A percentile compares a stretch with the other conserved stretches of the same genome.
Evolutionary conservation across 116 monocot genomes (phyloP).

Genomic region (Posidonia oceanica): DNA sequence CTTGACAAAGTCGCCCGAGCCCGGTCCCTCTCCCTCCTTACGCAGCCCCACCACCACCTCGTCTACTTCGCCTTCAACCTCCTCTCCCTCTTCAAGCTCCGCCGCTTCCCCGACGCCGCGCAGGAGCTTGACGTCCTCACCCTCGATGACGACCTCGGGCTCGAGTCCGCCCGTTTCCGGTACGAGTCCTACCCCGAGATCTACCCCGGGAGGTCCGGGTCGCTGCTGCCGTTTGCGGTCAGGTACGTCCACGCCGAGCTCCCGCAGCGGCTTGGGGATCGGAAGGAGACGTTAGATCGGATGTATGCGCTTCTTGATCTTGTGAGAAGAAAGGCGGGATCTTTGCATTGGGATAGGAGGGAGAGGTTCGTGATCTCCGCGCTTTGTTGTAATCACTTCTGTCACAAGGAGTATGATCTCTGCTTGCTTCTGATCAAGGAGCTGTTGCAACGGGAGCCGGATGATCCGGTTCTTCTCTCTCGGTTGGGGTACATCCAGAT

Average conservation of each 20-base stretch:
- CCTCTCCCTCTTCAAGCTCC: constrained; percentile 89
- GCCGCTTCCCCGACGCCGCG: constrained; percentile 55
- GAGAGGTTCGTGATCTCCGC: constrained; percentile 48
- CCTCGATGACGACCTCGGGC: constrained; percentile 32
- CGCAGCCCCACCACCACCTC: constrained; percentile 70
- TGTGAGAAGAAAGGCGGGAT: not conserved
- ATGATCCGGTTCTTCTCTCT: constrained; percentile 51
- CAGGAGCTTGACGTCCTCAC: constrained; percentile 34
- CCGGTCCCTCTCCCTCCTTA: constrained; percentile 29
- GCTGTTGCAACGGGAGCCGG: constrained; percentile 27
- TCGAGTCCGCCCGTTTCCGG: constrained; percentile 46
- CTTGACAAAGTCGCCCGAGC: constrained; percentile 44
- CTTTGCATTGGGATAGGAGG: constrained; percentile 41
- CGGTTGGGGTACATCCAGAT: constrained; percentile 62
- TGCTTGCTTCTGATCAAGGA: constrained; percentile 39
- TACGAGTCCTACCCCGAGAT: constrained; percentile 61
- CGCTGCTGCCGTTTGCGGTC: constrained; percentile 71
- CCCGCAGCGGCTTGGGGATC: constrained; percentile 56
- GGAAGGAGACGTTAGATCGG: constrained; percentile 60
- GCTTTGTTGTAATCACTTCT: constrained; percentile 54
- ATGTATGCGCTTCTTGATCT: constrained; percentile 65
- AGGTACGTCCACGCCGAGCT: constrained; percentile 67
- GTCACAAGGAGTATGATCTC: constrained; percentile 62
- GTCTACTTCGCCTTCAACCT: constrained; percentile 60
- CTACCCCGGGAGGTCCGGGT: constrained; percentile 52